Base-by-base conservation (phyloP, 331 rosid species). In the Telfairia occidentalis region DNA sequence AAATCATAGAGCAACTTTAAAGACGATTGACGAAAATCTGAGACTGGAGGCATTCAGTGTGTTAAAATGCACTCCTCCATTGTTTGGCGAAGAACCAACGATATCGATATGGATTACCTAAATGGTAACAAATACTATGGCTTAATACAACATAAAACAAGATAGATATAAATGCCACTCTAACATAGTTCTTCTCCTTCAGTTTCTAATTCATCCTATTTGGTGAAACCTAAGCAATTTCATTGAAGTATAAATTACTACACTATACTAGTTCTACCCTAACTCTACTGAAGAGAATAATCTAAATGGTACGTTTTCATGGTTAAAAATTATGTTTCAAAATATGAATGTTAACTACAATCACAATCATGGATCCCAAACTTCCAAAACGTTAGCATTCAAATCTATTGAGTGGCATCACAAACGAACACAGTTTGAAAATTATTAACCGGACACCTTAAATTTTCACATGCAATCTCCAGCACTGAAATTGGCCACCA, bases 401-500 rank as follows among this genome's bases (percentile, higher is more conserved):
- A 30, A 61, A 30, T 60, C 9, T 10, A 57, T 49, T 5, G 5
- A 4, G 54, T 26, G 38, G 38, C 64, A 10, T 1, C 28, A 12
- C 64, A 24, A 29, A 67, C 11, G n/a, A 40, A 11, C 21, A 29
- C 48, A 71, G 42, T 34, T 24, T 50, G 76, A 59, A 46, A 42
- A 2, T 21, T 38, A 59, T 73, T 43, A 76, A 92, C 98, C 97
- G 89, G 82, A 90, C 92, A 11, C 97, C 94, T 93, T 93, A 5
- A 90, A 87, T 72, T 88, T 93, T 82, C 97, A 87, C 90, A 73
- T 85, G 67, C 98, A 89, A 87, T 93, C 98, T 48, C 97, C 98
- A 0, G 98, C 89, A 78, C 97, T 89, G 81, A 89, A 93, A 82
- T 91, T 91, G 81, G 95, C 97, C 98, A n/a, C n/a, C n/a, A 93